These are phyloP conservation scores for Kwoniella heveanensis DNA, from an alignment of 768 basidiomycete genomes.

Conservation along the genomic window DNA sequence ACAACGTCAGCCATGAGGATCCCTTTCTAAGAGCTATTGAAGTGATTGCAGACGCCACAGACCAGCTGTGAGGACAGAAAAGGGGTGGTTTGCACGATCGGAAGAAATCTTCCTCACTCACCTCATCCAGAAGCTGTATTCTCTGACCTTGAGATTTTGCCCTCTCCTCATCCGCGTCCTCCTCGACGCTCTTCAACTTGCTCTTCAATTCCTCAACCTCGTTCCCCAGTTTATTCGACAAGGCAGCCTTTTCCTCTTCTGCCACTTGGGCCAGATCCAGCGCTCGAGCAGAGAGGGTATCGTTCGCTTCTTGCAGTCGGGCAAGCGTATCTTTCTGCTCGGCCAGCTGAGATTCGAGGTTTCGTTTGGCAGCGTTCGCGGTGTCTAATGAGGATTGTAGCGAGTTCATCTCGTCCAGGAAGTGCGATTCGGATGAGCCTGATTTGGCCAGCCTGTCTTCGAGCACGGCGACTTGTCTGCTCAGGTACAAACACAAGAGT, in stretches of 20 bases:
- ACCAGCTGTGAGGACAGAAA: too few species aligned
- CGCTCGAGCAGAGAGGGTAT: conserved; percentile 70
- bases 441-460: conserved; percentile 49
- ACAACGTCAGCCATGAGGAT: too few species aligned
- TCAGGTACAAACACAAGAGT: neutral
- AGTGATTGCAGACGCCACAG: too few species aligned
- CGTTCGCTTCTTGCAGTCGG: conserved; percentile 78
- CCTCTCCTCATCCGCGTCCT: conserved; percentile 62
- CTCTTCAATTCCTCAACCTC: conserved; percentile 64
- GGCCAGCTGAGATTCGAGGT: conserved; percentile 56
- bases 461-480: conserved; percentile 53
- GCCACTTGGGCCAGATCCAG: conserved; percentile 73
- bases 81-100: too few species aligned
- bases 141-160: conserved; percentile 82
- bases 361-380: conserved; percentile 35
- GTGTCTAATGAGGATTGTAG: conserved; percentile 45
- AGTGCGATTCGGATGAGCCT: conserved; percentile 45
- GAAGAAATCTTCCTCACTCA: too few species aligned
- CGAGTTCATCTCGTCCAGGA: conserved; percentile 50
- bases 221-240: conserved; percentile 60
- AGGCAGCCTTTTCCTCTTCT: conserved; percentile 58
- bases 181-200: conserved; percentile 66
- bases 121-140: conserved; percentile 81
- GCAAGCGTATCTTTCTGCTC: conserved; percentile 73
- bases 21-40: too few species aligned